Conservation (phyloP, 1,139 yeast species). For the Pneumocystis murina region DNA sequence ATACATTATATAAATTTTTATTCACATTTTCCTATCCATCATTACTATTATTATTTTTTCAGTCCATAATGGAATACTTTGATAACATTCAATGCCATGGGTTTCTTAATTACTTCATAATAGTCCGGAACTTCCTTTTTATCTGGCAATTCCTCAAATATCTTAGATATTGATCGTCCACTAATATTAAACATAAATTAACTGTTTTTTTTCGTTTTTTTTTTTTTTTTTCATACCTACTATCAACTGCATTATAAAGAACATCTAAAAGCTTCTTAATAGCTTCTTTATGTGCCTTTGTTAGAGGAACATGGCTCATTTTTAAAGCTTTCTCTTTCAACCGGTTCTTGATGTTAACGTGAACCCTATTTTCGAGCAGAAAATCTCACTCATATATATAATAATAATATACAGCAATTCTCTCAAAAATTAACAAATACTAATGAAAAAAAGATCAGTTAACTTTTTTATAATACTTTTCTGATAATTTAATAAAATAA, state of each 20-base stretch:
- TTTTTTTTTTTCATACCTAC: background rate
- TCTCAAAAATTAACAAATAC: too few species aligned
- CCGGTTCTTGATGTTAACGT: too few species aligned
- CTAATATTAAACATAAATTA: background rate
- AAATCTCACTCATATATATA: too few species aligned
- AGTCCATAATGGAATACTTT: constrained; percentile 38
- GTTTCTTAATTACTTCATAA: constrained; percentile 46
- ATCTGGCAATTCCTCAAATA: constrained; percentile 74
- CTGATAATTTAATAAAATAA: background rate
- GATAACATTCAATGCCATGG: constrained; percentile 70
- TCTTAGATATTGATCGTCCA: constrained; percentile 7
- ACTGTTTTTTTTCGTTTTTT: background rate
- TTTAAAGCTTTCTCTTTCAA: background rate
- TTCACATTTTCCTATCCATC: background rate
- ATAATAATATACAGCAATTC: too few species aligned
- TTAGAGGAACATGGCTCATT: background rate
- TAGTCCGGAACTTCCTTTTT: constrained; percentile 50
- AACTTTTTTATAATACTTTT: too few species aligned
- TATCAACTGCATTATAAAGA: background rate
- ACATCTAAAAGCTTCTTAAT: background rate
- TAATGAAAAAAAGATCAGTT: too few species aligned
- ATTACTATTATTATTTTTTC: background rate
- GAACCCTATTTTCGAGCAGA: too few species aligned
- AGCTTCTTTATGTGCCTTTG: background rate
- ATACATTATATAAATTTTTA: constrained; percentile 37